Conservation (phyloP, 495 filamentous ascomycete genomes). For the Sphaerosporella brunnea region DNA sequence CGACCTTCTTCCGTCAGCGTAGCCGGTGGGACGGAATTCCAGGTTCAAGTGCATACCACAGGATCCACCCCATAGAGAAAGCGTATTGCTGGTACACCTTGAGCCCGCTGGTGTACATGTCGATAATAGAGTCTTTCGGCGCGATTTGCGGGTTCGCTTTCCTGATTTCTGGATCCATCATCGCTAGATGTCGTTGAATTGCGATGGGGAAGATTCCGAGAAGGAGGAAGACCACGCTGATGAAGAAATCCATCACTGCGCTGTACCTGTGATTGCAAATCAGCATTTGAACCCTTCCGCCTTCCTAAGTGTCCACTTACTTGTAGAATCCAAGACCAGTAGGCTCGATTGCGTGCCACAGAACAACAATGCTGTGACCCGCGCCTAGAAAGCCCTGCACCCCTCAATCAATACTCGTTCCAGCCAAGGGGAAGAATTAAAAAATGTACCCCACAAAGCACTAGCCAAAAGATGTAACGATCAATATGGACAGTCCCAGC, state of each 20-base stretch:
- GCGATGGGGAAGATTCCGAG: constrained; percentile 6
- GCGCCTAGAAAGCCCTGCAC: neutral
- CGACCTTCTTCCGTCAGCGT: no score
- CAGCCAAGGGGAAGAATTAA: no score
- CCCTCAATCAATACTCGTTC: neutral
- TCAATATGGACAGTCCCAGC: constrained; percentile 2
- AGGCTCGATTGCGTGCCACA: constrained; percentile 4
- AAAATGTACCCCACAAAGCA: constrained; percentile 1
- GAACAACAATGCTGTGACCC: constrained; percentile 1
- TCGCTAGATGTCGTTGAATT: neutral
- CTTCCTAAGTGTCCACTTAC: neutral
- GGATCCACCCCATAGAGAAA: constrained; percentile 4
- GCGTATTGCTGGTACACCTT: constrained; percentile 4
- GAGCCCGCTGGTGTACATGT: neutral
- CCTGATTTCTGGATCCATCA: no score
- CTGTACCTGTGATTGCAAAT: neutral
- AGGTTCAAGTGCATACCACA: constrained; percentile 3
- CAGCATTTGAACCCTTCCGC: neutral
- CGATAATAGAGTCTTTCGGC: neutral
- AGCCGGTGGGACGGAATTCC: no score
- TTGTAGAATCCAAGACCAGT: constrained; percentile 6
- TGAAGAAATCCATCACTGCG: constrained; percentile 5
- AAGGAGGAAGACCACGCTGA: constrained; percentile 2
- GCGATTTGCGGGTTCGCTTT: no score
- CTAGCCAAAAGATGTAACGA: constrained; percentile 4